Percentiles rank a stretch among this genome's conserved stretches.
phyloP scores from a whole-genome alignment of 805 yeast species.

The Nakazawaea pomicola region DNA sequence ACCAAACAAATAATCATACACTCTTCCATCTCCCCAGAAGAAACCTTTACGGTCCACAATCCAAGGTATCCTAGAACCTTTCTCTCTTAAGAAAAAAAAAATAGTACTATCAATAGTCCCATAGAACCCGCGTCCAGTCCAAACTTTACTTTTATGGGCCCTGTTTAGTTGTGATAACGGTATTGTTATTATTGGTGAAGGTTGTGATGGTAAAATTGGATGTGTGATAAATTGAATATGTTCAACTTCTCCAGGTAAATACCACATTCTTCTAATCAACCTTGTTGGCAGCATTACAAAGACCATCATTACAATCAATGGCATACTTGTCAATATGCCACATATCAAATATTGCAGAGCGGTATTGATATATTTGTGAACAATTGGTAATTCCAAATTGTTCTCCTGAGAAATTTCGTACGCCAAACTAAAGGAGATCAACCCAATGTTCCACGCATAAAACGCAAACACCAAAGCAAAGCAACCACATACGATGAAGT shows the following conservation, averaged over 20 bases:
- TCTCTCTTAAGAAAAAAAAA: constrained; percentile 67
- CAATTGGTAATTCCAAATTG: constrained; percentile 23
- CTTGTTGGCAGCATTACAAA: constrained; percentile 60
- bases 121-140: constrained; percentile 86
- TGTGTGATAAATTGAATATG: constrained; percentile 66
- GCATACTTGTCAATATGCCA: constrained; percentile 33
- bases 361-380: constrained; percentile 21
- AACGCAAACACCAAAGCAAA: constrained; percentile 63
- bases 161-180: constrained; percentile 54
- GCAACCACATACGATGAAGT: constrained; percentile 64
- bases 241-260: constrained; percentile 56
- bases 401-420: constrained; percentile 23
- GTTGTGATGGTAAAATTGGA: constrained; percentile 68
- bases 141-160: constrained; percentile 59
- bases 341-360: constrained; percentile 26
- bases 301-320: constrained; percentile 33
- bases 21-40: constrained; percentile 91
- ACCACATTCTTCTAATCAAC: constrained; percentile 71
- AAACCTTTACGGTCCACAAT: constrained; percentile 80
- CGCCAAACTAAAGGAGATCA: constrained; percentile 26
- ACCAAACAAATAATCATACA: constrained; percentile 77
- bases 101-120: constrained; percentile 74
- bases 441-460: constrained; percentile 50
- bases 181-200: constrained; percentile 69
- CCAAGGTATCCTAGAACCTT: constrained; percentile 56